Base-by-base conservation (phyloP, 495 filamentous ascomycete genomes). In the Corynascus novoguineensis region DNA sequence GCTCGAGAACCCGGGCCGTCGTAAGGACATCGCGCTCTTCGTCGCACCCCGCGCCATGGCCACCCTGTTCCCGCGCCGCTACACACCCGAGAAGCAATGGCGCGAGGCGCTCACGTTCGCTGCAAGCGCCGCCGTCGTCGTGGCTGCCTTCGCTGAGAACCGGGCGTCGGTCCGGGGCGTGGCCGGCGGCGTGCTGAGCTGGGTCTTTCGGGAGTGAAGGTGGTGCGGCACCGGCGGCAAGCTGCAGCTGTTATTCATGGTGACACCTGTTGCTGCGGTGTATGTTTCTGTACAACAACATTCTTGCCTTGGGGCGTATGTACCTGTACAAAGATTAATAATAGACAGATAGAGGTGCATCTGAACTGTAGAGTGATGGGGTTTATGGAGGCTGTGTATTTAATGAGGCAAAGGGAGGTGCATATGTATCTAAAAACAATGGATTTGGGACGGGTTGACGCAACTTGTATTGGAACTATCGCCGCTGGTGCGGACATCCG, bases 21-120 rank as follows among this genome's bases (percentile, higher is more conserved):
- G 90, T 49, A 85, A 87, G 66, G 92, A 96, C 59, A 74, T 96
- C 62, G 84, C 84, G 27, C 75, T 95, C 44, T 97, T 95, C 73
- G 90, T 97, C 58, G 85, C 86, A 55, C 92, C 92, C 1, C 77
- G 90, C 53, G 92, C 92, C 37, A 75, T 87, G 61, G 90, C 88
- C 17, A 88, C 85, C 22, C 66, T 91, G 49, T 71, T 95, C 24
- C 91, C 92, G 40, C 75, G 92, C 59, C 73, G 79, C 38, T 96
- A 96, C 71, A 68, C 82, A 1, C 51, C 61, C 45, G 71, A 88
- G 74, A 78, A 87, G 72, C 81, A 86, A 71, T 89, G 87, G 84
- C 79, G 83, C 55, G 91, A 96, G 74, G 85, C 78, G 41, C 58
- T 83, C 49, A 82, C 80, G 9, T 96, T 96, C 68, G 83, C 88